phyloP scores from a whole-genome alignment of 2,329 filamentous ascomycete genomes.

The Colletotrichum gloeosporioides region DNA sequence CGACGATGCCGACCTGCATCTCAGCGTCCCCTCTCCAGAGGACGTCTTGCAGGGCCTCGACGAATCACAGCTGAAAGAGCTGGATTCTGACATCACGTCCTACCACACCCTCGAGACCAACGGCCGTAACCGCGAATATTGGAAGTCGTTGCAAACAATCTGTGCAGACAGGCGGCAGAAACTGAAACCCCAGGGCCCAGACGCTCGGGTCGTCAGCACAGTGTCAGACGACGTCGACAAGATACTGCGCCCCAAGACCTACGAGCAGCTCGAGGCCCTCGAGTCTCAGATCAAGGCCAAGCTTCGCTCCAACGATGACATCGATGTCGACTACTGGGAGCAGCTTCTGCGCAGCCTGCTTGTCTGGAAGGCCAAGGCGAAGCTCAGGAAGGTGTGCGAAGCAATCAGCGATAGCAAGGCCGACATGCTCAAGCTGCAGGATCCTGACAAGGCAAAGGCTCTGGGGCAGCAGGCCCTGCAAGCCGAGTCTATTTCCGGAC shows the following conservation, averaged over 20 bases:
- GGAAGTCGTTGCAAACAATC: slow-evolving; percentile 87
- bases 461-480: slow-evolving; percentile 21
- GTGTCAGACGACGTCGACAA: slow-evolving; percentile 89
- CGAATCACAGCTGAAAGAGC: slow-evolving; percentile 70
- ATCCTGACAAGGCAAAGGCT: slow-evolving; percentile 69
- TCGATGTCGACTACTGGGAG: slow-evolving; percentile 98
- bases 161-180: slow-evolving; percentile 78
- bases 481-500: slow-evolving; percentile 39
- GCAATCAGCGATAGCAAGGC: slow-evolving; percentile 72
- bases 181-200: slow-evolving; percentile 62
- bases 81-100: slow-evolving; percentile 82
- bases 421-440: slow-evolving; percentile 63
- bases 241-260: slow-evolving; percentile 82
- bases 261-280: slow-evolving; percentile 84
- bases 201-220: slow-evolving; percentile 79
- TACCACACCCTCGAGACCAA: slow-evolving; percentile 85
- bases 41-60: slow-evolving; percentile 78
- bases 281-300: slow-evolving; percentile 89
- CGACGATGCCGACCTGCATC: slow-evolving; percentile 72
- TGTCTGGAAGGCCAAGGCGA: slow-evolving; percentile 92
- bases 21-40: slow-evolving; percentile 81
- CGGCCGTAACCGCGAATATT: slow-evolving; percentile 81
- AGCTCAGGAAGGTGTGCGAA: slow-evolving; percentile 78
- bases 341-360: slow-evolving; percentile 84
- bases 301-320: slow-evolving; percentile 84